Evolutionary conservation across 495 filamentous ascomycete species (phyloP).

Genomic region (Penicillium roqueforti): DNA sequence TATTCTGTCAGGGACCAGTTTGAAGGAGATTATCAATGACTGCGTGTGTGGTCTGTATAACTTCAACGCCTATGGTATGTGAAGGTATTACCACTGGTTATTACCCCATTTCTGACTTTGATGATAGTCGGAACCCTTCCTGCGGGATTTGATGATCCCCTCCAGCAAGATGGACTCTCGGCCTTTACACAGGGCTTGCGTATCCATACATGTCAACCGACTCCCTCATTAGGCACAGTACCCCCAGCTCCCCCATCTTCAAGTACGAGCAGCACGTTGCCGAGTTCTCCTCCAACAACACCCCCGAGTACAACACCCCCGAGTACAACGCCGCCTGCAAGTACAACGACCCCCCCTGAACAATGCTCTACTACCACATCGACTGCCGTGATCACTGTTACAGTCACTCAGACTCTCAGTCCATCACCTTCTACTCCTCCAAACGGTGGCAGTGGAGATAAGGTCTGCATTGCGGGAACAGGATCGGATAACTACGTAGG

Average conservation of each 20-base stretch:
- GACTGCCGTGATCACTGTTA: constrained; percentile 8
- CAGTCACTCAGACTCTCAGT: constrained; percentile 13
- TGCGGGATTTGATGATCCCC: constrained; percentile 34
- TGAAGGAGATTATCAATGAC: constrained; percentile 45
- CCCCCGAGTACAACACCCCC: constrained; percentile 9
- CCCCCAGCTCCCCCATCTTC: constrained; percentile 18
- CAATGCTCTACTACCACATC: constrained; percentile 5
- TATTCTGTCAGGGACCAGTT: constrained; percentile 46
- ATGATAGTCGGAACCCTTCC: constrained; percentile 43
- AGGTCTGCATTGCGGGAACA: constrained; percentile 33
- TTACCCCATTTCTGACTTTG: neutral
- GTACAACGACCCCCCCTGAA: constrained; percentile 9
- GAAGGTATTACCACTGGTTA: neutral
- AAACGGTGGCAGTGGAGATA: neutral
- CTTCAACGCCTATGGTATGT: constrained; percentile 52
- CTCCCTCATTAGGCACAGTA: constrained; percentile 36
- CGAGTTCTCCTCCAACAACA: constrained; percentile 1
- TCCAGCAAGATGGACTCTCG: constrained; percentile 39
- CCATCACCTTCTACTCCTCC: constrained; percentile 11
- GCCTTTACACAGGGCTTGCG: constrained; percentile 42
- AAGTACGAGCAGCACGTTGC: constrained; percentile 4
- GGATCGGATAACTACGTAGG: constrained; percentile 40
- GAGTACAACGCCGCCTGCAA: too few relatives aligned
- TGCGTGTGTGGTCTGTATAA: constrained; percentile 48
- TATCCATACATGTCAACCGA: constrained; percentile 42